These are phyloP conservation scores for Chlorociboria aeruginascens DNA, from an alignment of 495 filamentous ascomycete species.

Conservation along the genomic window DNA sequence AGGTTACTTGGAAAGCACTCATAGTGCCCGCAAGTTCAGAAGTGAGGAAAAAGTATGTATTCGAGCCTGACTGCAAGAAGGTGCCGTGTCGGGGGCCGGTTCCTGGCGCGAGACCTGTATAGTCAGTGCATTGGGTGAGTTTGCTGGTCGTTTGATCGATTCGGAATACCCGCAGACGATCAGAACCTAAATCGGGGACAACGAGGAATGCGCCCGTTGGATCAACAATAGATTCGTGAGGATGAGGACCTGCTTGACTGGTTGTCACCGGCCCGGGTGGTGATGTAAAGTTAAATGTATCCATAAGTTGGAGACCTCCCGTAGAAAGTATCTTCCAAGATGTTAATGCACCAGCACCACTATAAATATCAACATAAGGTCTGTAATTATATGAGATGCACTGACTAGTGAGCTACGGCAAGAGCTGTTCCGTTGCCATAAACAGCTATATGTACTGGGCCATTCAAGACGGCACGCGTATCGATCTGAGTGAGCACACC, in stretches of 20 bases:
- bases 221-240: slow-evolving; percentile 59
- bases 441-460: slow-evolving; percentile 33
- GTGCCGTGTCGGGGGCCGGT: slow-evolving; percentile 57
- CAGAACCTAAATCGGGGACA: slow-evolving; percentile 60
- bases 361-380: slow-evolving; percentile 5
- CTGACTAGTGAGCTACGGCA: slow-evolving; percentile 39
- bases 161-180: slow-evolving; percentile 52
- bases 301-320: slow-evolving; percentile 24
- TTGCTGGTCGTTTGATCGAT: slow-evolving; percentile 31
- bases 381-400: slow-evolving; percentile 1
- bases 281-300: slow-evolving; percentile 39
- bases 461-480: slow-evolving; percentile 22
- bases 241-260: slow-evolving; percentile 56
- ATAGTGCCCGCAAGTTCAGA: slow-evolving; percentile 51
- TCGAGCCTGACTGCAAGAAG: slow-evolving; percentile 38
- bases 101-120: slow-evolving; percentile 27
- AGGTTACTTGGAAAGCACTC: slow-evolving; percentile 44
- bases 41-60: slow-evolving; percentile 48
- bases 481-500: slow-evolving; percentile 27
- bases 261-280: slow-evolving; percentile 33
- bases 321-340: slow-evolving; percentile 7
- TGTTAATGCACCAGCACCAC: slow-evolving; percentile 12
- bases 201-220: slow-evolving; percentile 53
- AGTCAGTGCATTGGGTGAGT: slow-evolving; percentile 23
- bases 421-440: slow-evolving; percentile 28